A percentile compares a stretch with the other conserved stretches of the same genome.
These are phyloP conservation scores for Boletus patriciae DNA, from an alignment of 768 basidiomycete species.

Conservation along the genomic window DNA sequence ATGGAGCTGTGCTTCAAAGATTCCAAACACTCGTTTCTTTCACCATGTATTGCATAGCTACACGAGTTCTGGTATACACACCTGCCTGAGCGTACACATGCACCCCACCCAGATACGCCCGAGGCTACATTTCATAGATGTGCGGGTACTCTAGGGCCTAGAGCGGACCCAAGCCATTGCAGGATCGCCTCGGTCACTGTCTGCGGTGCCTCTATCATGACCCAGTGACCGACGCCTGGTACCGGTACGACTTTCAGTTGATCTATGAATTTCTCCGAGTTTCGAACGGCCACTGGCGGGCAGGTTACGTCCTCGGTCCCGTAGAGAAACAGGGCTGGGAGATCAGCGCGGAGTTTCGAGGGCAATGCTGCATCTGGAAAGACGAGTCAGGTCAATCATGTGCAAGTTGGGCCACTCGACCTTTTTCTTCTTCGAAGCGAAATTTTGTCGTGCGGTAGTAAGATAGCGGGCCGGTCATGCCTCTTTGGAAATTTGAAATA, in stretches of 20 bases:
- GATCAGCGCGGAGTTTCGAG: constrained; percentile 41
- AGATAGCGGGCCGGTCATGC: constrained; percentile 71
- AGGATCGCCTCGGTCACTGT: constrained; percentile 50
- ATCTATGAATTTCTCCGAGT: constrained; percentile 50
- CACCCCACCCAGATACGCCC: background rate
- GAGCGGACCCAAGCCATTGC: constrained; percentile 41
- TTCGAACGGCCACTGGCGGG: constrained; percentile 40
- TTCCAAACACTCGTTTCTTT: background rate
- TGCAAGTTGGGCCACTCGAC: constrained; percentile 14
- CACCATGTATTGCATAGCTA: background rate
- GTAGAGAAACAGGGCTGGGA: constrained; percentile 62
- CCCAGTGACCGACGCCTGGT: constrained; percentile 64
- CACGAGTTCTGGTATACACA: background rate
- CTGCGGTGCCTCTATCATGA: constrained; percentile 62
- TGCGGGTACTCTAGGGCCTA: background rate
- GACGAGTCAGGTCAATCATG: background rate
- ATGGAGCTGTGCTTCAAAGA: too few species aligned
- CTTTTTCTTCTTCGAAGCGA: constrained; percentile 66
- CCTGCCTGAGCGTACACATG: background rate
- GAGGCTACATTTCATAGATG: constrained; percentile 6
- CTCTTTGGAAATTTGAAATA: constrained; percentile 42
- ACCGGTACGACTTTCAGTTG: constrained; percentile 51
- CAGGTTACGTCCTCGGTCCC: constrained; percentile 57
- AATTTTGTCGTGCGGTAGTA: constrained; percentile 66
- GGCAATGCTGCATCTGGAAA: constrained; percentile 45